Evolutionary conservation across 352 stramenopile genomes (phyloP), one percentile per base, ranked within the genome.

Genomic region (Phytophthora niederhauseri): DNA sequence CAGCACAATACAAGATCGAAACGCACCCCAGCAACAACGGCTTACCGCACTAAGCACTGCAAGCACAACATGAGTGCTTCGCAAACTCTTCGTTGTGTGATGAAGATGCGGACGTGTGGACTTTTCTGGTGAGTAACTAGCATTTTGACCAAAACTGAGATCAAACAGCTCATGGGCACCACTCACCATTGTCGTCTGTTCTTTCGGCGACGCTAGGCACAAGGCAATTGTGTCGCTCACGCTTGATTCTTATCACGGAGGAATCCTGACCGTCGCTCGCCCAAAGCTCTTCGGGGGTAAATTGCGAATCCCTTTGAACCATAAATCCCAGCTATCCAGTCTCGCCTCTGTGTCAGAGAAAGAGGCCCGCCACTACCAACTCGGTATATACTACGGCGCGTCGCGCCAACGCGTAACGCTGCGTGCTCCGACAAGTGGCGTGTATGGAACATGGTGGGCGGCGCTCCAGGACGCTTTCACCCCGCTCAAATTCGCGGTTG

Each of bases 391-490:
- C 36, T 78, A 67, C 34, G 67, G 71, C 11, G 14, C 19, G 9
- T 49, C 30, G 45, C 50, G 45, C 50, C 57, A 58, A n/a, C 56
- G 50, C 20, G 62, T 69, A 11, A 73, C 64, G 3, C 54, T 78
- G 31, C 67, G 71, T 30, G 71, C 62, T 46, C 62, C 71, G 20
- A 78, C 51, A 11, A 67, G 45, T 34, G 48, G 57, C 12, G 56
- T 75, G 22, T 78, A 73, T 24, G 71, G 72, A 62, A 68, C 53
- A 0, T 78, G 71, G 71, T 73, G 53, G 67, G 45, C 67, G n/a
- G 53, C 62, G 34, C 41, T 78, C 17, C 43, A 78, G 36, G 70
- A 57, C 49, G 50, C 63, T 26, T 45, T 75, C 52, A 17, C 54
- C 17, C n/a, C 38, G 46, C 58, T 62, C 12, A 69, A 61, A 17